A percentile compares a stretch with the other conserved stretches of the same genome.
These are phyloP conservation scores for Murraya paniculata DNA, from an alignment of 345 rosid genomes.

Conservation along the genomic window DNA sequence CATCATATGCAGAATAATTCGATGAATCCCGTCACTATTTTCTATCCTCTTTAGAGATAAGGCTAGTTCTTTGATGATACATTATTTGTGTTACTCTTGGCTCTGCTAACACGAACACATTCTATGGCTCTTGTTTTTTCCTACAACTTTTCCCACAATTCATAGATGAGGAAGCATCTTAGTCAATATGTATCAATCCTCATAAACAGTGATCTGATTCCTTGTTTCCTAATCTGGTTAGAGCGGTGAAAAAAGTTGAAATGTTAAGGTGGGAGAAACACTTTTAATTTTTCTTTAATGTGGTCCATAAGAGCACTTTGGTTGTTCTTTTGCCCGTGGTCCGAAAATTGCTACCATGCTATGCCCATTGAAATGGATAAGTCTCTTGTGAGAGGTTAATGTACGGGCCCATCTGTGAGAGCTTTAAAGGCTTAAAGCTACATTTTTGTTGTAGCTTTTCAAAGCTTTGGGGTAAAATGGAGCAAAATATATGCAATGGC, in stretches of 20 bases:
- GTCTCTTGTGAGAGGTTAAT: background rate
- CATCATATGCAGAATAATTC: background rate
- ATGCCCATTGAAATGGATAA: conserved; percentile 10
- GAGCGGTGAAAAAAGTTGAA: background rate
- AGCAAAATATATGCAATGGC: no score
- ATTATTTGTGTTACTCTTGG: no score
- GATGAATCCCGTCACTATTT: background rate
- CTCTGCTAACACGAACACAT: background rate
- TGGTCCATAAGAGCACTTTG: background rate
- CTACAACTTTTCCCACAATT: background rate
- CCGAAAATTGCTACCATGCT: background rate
- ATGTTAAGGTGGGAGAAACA: background rate
- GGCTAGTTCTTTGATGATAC: background rate
- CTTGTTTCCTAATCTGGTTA: background rate
- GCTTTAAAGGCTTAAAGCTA: no score
- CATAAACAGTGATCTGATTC: background rate
- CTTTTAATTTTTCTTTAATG: background rate
- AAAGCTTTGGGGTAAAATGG: no score
- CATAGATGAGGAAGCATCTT: background rate
- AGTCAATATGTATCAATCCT: background rate
- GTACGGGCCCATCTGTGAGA: background rate
- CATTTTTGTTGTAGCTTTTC: no score
- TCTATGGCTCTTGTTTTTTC: background rate
- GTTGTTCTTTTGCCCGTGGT: background rate
- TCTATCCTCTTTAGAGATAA: background rate